Base-by-base conservation (phyloP, 164 flowering plant species). In the Piper betle region DNA sequence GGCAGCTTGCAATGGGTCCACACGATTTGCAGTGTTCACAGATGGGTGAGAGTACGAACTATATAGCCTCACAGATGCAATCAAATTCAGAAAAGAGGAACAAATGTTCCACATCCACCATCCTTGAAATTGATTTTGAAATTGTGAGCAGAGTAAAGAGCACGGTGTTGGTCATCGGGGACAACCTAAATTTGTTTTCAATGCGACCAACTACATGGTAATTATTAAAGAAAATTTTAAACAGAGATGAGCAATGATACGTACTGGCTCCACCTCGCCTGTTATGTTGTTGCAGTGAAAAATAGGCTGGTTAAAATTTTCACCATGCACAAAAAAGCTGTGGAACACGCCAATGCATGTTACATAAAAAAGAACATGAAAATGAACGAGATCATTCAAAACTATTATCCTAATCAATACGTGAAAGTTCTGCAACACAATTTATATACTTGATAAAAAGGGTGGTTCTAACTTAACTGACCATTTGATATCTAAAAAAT, bases 51-150 rank as follows among this genome's bases (percentile, higher is more conserved):
- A 19, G 6, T 75, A 78, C 65, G 76, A 91, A 71, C 79, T 84
- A 41, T 84, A 80, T 60, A 74, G 88, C 65, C 95, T 81, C 68
- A 90, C 91, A 53, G 95, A 78, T 17, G 74, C 63, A 7, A 88
- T 80, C 79, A 90, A 66, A 71, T 88, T 93, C 62, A 93, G 79
- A 90, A 90, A 3, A 93, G 73, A 1, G 97, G 98, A 39, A 93
- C 78, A 73, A 87, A 93, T 43, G 98, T 93, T 63, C 97, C 98
- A 73, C 96, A 90, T 37, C 98, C 98, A 4, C 98, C 98, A 72
- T 92, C 97, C 80, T 90, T 93, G 79, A 93, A 93, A 78, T 85
- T 52, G 60, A 93, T 88, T 83, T 88, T 93, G 78, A 93, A 82
- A n/a, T 96, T 76, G 60, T 90, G 93, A 55, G 96, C 79, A 3